These are phyloP conservation scores for Dipteronia sinensis DNA, from an alignment of 345 rosid genomes.

Conservation along the genomic window DNA sequence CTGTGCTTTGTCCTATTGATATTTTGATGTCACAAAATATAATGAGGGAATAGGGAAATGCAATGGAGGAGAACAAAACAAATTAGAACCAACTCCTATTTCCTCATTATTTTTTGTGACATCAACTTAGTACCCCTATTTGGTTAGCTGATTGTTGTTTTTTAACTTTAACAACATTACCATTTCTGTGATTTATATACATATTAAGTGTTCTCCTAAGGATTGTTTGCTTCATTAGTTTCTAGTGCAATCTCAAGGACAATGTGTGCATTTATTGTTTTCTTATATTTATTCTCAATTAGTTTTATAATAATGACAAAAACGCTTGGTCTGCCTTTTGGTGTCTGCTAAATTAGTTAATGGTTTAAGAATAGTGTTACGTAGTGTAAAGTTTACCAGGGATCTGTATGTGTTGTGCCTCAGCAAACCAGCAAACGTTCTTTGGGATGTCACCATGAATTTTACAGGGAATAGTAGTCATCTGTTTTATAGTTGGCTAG, in stretches of 20 bases:
- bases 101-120: not conserved
- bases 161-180: not conserved
- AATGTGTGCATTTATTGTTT: not conserved
- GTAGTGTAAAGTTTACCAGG: not conserved
- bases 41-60: too few relatives aligned
- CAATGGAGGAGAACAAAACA: too few relatives aligned
- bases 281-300: not conserved
- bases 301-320: not conserved
- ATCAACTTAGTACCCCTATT: not conserved
- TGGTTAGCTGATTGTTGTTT: not conserved
- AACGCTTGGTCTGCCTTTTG: not conserved
- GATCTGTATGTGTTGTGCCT: not conserved
- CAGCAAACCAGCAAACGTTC: not conserved
- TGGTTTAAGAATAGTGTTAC: not conserved
- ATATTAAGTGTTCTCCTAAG: not conserved
- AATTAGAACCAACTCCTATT: too few relatives aligned
- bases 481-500: not conserved
- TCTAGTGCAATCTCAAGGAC: not conserved
- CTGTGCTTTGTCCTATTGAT: conserved; percentile 2
- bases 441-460: not conserved
- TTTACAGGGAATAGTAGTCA: not conserved
- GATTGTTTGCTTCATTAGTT: not conserved
- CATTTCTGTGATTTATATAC: conserved; percentile 1
- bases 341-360: not conserved
- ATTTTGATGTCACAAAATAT: too few relatives aligned